Evolutionary conservation across 2,329 filamentous ascomycete genomes (phyloP).

Genomic region (Pseudogymnoascus pannorum): DNA sequence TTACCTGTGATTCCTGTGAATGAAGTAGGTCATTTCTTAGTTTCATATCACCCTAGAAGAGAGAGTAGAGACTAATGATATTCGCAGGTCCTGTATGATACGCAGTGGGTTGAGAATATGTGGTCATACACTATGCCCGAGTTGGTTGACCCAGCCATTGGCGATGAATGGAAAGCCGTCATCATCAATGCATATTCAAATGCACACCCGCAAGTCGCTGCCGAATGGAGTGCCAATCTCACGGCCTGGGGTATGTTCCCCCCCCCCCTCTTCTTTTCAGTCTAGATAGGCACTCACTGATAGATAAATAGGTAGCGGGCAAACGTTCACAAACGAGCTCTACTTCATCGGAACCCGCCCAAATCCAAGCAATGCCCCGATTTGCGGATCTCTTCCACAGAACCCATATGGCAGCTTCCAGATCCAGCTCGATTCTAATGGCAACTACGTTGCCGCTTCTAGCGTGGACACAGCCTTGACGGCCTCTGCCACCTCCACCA

Average conservation of each 20-base stretch:
- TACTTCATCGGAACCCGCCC: conserved; percentile 23
- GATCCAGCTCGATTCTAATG: conserved; percentile 16
- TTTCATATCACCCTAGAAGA: neutral
- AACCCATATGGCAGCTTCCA: conserved; percentile 23
- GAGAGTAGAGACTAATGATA: neutral
- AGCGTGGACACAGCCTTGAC: conserved; percentile 16
- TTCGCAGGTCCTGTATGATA: conserved; percentile 20
- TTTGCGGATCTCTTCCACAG: conserved; percentile 20
- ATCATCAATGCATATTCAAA: conserved; percentile 22
- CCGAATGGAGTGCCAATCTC: conserved; percentile 20
- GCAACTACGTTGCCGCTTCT: conserved; percentile 18
- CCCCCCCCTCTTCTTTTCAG: neutral
- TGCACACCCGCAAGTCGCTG: conserved; percentile 20
- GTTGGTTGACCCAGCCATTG: conserved; percentile 18
- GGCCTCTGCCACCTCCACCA: conserved; percentile 15
- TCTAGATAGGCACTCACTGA: neutral
- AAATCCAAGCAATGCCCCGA: conserved; percentile 20
- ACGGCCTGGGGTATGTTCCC: conserved; percentile 20
- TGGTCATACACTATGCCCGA: conserved; percentile 21
- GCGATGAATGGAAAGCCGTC: conserved; percentile 22
- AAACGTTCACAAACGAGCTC: conserved; percentile 23
- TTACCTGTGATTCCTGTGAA: conserved; percentile 17
- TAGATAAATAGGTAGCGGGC: conserved; percentile 17
- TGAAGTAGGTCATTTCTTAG: neutral
- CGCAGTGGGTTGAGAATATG: conserved; percentile 21